Percentiles rank a stretch among this genome's conserved stretches.
Conservation (phyloP, 2,329 filamentous ascomycete species). For the Aspergillus felis region DNA sequence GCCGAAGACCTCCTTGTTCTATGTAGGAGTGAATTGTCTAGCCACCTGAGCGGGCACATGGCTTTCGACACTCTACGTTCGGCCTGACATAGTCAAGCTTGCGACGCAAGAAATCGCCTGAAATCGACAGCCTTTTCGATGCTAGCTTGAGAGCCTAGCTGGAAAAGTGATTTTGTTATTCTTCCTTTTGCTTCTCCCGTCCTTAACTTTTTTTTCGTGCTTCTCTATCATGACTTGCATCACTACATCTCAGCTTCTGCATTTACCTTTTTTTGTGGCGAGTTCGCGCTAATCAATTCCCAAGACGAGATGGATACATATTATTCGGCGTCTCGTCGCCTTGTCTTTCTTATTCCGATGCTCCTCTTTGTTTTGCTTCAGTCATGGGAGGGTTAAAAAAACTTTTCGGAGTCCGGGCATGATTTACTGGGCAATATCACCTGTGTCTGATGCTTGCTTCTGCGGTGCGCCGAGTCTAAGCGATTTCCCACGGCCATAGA, state of each 20-base stretch:
- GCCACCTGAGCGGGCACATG: constrained; percentile 33
- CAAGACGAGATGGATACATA: constrained; percentile 21
- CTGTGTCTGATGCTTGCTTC: constrained; percentile 26
- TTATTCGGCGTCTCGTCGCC: constrained; percentile 21
- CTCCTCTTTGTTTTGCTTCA: constrained; percentile 18
- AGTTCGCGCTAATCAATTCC: constrained; percentile 20
- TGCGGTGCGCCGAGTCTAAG: constrained; percentile 26
- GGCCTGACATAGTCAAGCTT: constrained; percentile 52
- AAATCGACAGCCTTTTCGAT: constrained; percentile 51
- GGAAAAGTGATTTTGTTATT: constrained; percentile 36
- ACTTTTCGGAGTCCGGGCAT: constrained; percentile 35
- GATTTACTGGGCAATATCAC: constrained; percentile 31
- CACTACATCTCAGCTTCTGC: constrained; percentile 18
- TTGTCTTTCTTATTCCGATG: constrained; percentile 5
- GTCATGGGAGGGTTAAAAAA: constrained; percentile 29
- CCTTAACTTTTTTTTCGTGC: constrained; percentile 13
- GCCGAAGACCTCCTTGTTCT: constrained; percentile 54
- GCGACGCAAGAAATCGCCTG: constrained; percentile 53
- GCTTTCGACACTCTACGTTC: constrained; percentile 51
- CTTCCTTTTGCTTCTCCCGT: constrained; percentile 13
- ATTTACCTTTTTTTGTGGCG: constrained; percentile 15
- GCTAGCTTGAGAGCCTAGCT: constrained; percentile 50
- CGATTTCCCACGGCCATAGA: constrained; percentile 34
- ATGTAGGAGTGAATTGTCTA: constrained; percentile 45
- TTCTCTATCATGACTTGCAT: constrained; percentile 20